Evolutionary conservation across 2,329 filamentous ascomycete genomes (phyloP), one percentile per base, ranked within the genome.

Genomic region (Penicillium sp.): DNA sequence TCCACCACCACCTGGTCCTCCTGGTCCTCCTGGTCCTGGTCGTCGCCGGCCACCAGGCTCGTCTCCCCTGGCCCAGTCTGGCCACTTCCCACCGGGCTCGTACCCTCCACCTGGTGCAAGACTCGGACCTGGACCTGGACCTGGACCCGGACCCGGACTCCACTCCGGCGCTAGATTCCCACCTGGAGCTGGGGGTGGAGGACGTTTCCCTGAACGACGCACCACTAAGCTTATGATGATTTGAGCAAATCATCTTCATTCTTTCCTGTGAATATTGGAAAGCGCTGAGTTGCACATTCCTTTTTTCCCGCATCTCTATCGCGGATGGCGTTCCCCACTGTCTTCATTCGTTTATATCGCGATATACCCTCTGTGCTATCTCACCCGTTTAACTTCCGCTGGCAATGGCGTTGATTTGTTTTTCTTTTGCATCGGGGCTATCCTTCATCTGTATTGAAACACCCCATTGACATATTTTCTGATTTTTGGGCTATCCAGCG

Each of bases 211-310:
- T 1, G 78, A 80, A 66, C 72, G 78, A 58, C 72, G 78, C 61
- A 79, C 77, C 9, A 80, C 78, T 55, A 74, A 66, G 67, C 66
- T 80, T 62, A 78, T 78, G 75, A 79, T 78, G 73, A 72, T 73
- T 71, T 78, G 70, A 77, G 59, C 28, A 53, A 25, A 44, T 37
- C 28, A 10, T 30, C 33, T 22, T 38, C 5, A 5, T 19, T 10
- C 2, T 37, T 47, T 26, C 43, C 5, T 38, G 9, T 19, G 28
- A 14, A 28, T 11, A 1, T 35, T 22, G 19, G 40, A 25, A 22
- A 28, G 12, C n/a, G 5, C 8, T 28, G 42, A 26, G 35, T 48
- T 40, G 10, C 36, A 41, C n/a, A n/a, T 48, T 44, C 40, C 45
- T 25, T 25, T 30, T 22, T 43, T 41, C 33, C 37, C 30, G 19